Conservation (phyloP, 306 rosid species). For the Dalbergia oliveri region DNA sequence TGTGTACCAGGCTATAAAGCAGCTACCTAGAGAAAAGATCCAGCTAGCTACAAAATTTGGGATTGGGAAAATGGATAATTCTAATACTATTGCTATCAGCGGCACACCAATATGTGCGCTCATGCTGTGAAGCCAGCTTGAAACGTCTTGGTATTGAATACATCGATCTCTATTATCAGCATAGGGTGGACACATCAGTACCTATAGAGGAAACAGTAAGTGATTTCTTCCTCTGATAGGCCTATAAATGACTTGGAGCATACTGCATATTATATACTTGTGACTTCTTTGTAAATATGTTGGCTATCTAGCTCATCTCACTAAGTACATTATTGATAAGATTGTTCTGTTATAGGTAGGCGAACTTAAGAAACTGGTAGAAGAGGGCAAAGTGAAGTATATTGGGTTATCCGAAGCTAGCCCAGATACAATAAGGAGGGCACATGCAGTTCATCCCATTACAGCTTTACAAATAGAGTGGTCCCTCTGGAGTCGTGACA, state of each 20-base stretch:
- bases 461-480: slow-evolving; percentile 83
- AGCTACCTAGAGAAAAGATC: slow-evolving; percentile 68
- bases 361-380: slow-evolving; percentile 83
- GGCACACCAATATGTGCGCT: slow-evolving; percentile 83
- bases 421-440: slow-evolving; percentile 81
- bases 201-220: slow-evolving; percentile 82
- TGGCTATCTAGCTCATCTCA: background rate
- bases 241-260: background rate
- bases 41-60: slow-evolving; percentile 88
- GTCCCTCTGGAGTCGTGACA: slow-evolving; percentile 85
- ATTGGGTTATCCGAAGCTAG: slow-evolving; percentile 84
- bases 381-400: slow-evolving; percentile 79
- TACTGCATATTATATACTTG: background rate
- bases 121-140: slow-evolving; percentile 78
- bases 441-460: slow-evolving; percentile 86
- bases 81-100: slow-evolving; percentile 34
- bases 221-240: slow-evolving; percentile 7
- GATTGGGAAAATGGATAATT: background rate
- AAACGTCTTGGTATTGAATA: slow-evolving; percentile 73
- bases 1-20: slow-evolving; percentile 65
- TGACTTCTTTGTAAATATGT: background rate
- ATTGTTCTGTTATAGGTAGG: slow-evolving; percentile 53
- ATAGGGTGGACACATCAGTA: slow-evolving; percentile 56
- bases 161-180: slow-evolving; percentile 87
- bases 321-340: background rate